Evolutionary conservation across 176 grass and related monocot species (phyloP), one percentile per base, ranked within the genome.

Genomic region (Alopecurus myosuroides): DNA sequence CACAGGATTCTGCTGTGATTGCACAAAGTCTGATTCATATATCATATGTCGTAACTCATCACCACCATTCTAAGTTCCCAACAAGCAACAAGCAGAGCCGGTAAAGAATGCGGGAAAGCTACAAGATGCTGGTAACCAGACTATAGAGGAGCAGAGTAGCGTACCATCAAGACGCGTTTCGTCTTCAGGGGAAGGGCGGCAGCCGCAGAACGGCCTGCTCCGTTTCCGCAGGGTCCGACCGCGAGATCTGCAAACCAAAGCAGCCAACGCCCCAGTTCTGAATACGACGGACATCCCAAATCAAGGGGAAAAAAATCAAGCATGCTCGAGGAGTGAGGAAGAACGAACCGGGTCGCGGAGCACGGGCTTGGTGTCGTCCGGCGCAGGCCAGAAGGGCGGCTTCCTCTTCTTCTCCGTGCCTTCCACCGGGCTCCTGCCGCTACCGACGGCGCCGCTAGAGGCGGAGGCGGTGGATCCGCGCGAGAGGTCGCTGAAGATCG

Each of bases 331-430:
- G 22, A 68, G n/a, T n/a, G n/a, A n/a, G 61, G 17, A 31, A 7
- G 6, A 9, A 83, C 89, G 41, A 17, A 97, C 94, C 46, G 91
- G 91, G 74, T 97, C 94, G 44, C 91, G 94, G 72, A 97, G 87
- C 9, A 89, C 69, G 41, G 94, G 94, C 76, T 97, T 94, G 82
- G 91, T 86, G 82, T 97, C 94, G 74, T 97, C 94, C 75, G 84
- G 77, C 2, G 87, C 85, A 20, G 77, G 82, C 70, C 85, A 81
- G 64, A 94, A 92, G 4, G 85, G 84, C 74, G 82, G 87, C 85
- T 94, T 94, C 78, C 66, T 68, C 86, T 81, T 84, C 84, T 40
- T 34, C 61, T 23, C 57, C 25, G 4, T 5, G 42, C 44, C 44
- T 30, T 11, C 44, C 42, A 42, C 60, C 39, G 35, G 18, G 70